A percentile compares a stretch with the other conserved stretches of the same genome.
These are phyloP conservation scores for Orbilia brochopaga DNA, from an alignment of 2,329 filamentous ascomycete genomes.

Conservation along the genomic window DNA sequence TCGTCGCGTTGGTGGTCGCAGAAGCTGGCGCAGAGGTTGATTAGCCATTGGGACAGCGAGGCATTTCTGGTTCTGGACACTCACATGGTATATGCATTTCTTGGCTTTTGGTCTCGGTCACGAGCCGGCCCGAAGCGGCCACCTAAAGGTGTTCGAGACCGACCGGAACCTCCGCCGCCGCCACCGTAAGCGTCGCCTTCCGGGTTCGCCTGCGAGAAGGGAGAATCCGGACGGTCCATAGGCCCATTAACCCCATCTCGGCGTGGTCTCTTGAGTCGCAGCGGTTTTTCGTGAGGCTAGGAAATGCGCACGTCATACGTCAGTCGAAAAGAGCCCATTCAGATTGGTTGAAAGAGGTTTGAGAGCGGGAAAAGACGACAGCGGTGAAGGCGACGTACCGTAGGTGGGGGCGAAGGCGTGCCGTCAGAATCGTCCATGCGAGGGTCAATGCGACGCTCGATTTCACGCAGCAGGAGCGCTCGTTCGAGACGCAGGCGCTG, in stretches of 20 bases:
- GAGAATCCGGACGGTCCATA: constrained; percentile 52
- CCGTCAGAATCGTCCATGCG: constrained; percentile 80
- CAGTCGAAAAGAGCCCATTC: constrained; percentile 10
- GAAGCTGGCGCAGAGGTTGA: constrained; percentile 52
- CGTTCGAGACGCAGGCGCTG: constrained; percentile 90
- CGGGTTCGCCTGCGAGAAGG: constrained; percentile 52
- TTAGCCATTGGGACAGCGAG: constrained; percentile 6
- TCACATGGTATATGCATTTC: constrained; percentile 56
- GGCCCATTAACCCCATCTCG: constrained; percentile 54
- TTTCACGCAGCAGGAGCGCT: constrained; percentile 74
- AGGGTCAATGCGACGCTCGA: constrained; percentile 74
- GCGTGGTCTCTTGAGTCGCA: constrained; percentile 70
- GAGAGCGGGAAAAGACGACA: constrained; percentile 6
- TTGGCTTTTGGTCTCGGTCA: constrained; percentile 53
- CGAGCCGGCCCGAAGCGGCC: constrained; percentile 46
- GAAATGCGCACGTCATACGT: constrained; percentile 14
- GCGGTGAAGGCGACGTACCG: constrained; percentile 63
- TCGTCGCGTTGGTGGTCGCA: constrained; percentile 55
- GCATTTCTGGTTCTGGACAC: neutral
- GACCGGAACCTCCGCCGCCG: constrained; percentile 6
- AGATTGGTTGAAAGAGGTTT: too few relatives aligned
- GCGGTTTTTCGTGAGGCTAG: constrained; percentile 77
- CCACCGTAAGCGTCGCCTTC: constrained; percentile 40
- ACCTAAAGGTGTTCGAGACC: constrained; percentile 35
- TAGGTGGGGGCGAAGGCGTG: constrained; percentile 78